Conservation (phyloP, 352 stramenopile species). For the Pythium graminicola region DNA sequence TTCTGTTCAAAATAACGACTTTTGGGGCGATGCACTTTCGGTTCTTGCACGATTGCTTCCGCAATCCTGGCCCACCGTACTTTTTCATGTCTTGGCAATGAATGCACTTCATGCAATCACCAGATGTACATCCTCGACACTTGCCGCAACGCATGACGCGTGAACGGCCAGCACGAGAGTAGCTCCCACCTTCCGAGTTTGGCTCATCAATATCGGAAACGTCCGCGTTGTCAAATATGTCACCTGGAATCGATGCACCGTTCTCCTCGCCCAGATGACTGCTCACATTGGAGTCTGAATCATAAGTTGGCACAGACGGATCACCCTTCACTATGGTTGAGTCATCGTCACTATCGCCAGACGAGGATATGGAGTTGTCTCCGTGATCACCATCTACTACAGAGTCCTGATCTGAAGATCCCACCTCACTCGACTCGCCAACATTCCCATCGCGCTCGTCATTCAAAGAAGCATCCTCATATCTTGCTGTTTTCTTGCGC, state of each 20-base stretch:
- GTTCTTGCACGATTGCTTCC: slow-evolving; percentile 79
- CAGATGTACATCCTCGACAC: slow-evolving; percentile 57
- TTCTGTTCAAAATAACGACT: slow-evolving; percentile 61
- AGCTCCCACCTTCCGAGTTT: slow-evolving; percentile 31
- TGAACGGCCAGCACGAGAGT: slow-evolving; percentile 34
- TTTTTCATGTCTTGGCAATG: slow-evolving; percentile 85
- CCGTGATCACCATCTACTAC: background rate
- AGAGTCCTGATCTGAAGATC: slow-evolving; percentile 13
- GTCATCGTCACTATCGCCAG: slow-evolving; percentile 13
- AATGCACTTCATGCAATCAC: slow-evolving; percentile 71
- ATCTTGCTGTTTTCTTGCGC: slow-evolving; percentile 10
- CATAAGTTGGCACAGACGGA: background rate
- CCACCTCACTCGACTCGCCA: slow-evolving; percentile 10
- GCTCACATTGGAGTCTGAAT: slow-evolving; percentile 18
- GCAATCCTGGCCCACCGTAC: slow-evolving; percentile 66
- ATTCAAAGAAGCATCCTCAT: background rate
- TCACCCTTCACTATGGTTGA: background rate
- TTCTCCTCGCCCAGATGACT: slow-evolving; percentile 15
- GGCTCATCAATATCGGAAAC: slow-evolving; percentile 24
- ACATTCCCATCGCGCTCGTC: slow-evolving; percentile 4
- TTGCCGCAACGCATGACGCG: slow-evolving; percentile 74
- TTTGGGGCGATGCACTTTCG: slow-evolving; percentile 71
- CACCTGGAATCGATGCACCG: background rate
- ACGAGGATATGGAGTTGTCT: slow-evolving; percentile 3
- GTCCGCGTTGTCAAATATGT: slow-evolving; percentile 1